Base-by-base conservation (phyloP, 495 filamentous ascomycete species). In the Neurospora sublineolata region DNA sequence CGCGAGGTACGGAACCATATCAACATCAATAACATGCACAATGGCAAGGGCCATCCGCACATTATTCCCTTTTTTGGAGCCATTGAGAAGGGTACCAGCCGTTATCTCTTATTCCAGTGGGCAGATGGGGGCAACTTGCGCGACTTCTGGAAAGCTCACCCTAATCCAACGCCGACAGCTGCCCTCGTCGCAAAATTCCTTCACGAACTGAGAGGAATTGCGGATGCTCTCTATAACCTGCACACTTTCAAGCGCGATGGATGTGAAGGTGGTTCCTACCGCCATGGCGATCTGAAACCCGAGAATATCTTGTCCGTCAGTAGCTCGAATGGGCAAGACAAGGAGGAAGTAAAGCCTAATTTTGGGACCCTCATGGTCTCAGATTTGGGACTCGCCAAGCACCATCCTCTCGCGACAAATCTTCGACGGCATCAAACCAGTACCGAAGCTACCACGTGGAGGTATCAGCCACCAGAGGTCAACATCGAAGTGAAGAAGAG, bases 51-150 rank as follows among this genome's bases (percentile, higher is more conserved):
- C 8, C 37, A 37, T 37, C 1, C 37, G 8, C 37, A 76, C 33
- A 71, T 77, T 9, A 77, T 76, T 36, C 69, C 73, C 64, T 72
- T 69, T 42, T 76, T 77, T 37, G 73, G 72, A 0, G 71, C 73
- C n/a, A 60, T 74, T 12, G 12, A 71, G 12, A 52, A 37, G 44
- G 69, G 44, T 2, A 38, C 40, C 33, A 44, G 52, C 2, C 44
- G 69, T 1, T 69, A 69, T 52, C 46, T 71, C 36, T 27, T 71
- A 16, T 41, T 38, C 52, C 41, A 69, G 14, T 38, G 46, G 69
- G 70, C 44, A 37, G 70, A 40, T 58, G 44, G 33, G 30, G 69
- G 23, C 33, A 70, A 12, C 39, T 67, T 41, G 14, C 38, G 64
- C 14, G 64, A 68, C 60, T 67, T 52, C 18, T 41, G 60, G 37